Evolutionary conservation across 257 asterid species (phyloP).

Genomic region (Forsythia suspensa): DNA sequence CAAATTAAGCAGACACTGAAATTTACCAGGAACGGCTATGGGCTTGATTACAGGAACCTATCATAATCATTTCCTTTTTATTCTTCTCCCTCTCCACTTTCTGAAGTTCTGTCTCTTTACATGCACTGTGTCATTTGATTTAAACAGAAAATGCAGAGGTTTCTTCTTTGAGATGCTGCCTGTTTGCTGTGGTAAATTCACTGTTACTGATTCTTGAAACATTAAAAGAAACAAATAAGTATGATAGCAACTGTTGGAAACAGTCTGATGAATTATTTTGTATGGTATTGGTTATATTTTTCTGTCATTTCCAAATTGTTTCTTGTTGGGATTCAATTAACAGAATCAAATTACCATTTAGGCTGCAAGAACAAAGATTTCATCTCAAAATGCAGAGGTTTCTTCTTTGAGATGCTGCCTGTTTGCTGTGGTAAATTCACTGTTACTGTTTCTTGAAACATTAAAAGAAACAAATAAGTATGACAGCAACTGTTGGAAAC

Average conservation of each 20-base stretch:
- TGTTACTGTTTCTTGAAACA: slow-evolving; percentile 1
- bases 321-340: background rate
- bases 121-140: background rate
- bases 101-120: background rate
- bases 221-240: background rate
- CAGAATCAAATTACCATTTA: background rate
- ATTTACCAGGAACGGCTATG: too few relatives aligned
- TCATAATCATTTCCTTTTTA: background rate
- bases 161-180: background rate
- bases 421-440: background rate
- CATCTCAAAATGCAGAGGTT: too few relatives aligned
- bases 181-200: background rate
- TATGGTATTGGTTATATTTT: background rate
- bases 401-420: too few relatives aligned
- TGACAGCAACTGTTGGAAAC: background rate
- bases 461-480: background rate
- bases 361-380: background rate
- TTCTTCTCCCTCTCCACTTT: background rate
- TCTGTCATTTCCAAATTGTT: background rate
- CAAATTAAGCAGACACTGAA: too few relatives aligned
- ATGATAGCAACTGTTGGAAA: background rate
- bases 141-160: too few relatives aligned
- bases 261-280: too few relatives aligned
- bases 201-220: slow-evolving; percentile 1
- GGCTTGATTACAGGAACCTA: background rate